Evolutionary conservation across 306 rosid genomes (phyloP), one percentile per base, ranked within the genome.

Genomic region (Pachyrhizus erosus): DNA sequence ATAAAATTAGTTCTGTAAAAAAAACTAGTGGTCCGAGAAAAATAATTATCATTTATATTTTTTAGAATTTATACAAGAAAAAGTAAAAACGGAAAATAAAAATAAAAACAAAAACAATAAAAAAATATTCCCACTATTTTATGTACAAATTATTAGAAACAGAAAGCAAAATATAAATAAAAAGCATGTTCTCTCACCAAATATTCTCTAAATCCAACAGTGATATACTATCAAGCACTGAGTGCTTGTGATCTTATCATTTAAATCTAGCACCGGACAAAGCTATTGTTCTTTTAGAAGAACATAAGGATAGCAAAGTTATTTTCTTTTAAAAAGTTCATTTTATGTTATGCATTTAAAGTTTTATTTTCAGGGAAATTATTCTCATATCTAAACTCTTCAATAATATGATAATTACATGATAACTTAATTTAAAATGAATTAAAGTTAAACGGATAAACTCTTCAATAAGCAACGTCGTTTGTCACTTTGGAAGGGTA

Each of bases 181-280:
- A 2, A 29, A 64, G 15, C 1, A 64, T 64, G 15, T 62, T 62
- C 70, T 62, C 21, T 31, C 42, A 29, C 23, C 70, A 31, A 31
- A 62, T 62, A 62, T 62, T 62, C 43, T 62, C 43, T 15, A 29
- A 62, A 62, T 29, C 64, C 7, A 62, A 29, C 21, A 29, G 5
- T 17, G 40, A 61, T 27, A 26, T 27, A 57, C 26, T 13, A 20
- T 5, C 14, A 10, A 51, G 58, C 58, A 51, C n/a, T 8, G 40
- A 14, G 79, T 0, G 70, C 26, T 57, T 21, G 26, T 75, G 55
- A 42, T 68, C 73, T 68, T 68, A 46, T 43, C 55, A 64, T 78
- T 23, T 79, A 73, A 70, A 72, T 49, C 15, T 33, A 33, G 34
- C 55, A 11, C 29, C 12, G 21, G 24, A 64, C 73, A 81, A 81